Percentiles rank a stretch among this genome's conserved stretches.
These are phyloP conservation scores for Lactarius trivialis DNA, from an alignment of 768 basidiomycete species.

Conservation along the genomic window DNA sequence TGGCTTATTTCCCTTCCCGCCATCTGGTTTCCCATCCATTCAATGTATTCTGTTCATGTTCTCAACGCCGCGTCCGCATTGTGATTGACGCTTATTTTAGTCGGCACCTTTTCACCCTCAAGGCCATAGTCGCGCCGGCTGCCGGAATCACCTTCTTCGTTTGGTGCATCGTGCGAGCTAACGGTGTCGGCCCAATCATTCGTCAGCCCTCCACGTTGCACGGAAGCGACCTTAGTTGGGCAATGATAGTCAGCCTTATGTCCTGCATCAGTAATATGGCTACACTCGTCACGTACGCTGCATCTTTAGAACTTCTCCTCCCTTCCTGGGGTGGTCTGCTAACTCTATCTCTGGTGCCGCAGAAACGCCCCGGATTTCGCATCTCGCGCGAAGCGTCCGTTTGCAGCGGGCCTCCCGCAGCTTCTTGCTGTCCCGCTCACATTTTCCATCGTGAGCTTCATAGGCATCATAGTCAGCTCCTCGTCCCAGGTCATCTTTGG, in stretches of 20 bases:
- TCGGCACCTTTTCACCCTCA: constrained; percentile 74
- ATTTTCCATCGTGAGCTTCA: constrained; percentile 68
- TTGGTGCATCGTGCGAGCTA: constrained; percentile 72
- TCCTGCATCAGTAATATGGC: constrained; percentile 77
- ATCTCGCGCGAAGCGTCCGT: constrained; percentile 49
- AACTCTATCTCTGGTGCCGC: background rate
- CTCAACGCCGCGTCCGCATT: constrained; percentile 10
- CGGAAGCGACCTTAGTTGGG: constrained; percentile 68
- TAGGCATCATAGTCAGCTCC: constrained; percentile 78
- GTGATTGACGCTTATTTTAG: constrained; percentile 30
- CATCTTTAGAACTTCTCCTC: background rate
- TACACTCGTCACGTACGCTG: constrained; percentile 56
- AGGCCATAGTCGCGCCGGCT: constrained; percentile 64
- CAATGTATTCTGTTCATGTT: constrained; percentile 42
- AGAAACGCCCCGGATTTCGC: constrained; percentile 77
- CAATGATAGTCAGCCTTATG: constrained; percentile 66
- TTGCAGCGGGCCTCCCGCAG: constrained; percentile 59
- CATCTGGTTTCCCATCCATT: constrained; percentile 79
- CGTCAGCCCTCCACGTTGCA: constrained; percentile 54
- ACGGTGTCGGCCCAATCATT: constrained; percentile 72
- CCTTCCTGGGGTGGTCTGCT: constrained; percentile 9
- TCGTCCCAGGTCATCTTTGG: constrained; percentile 71
- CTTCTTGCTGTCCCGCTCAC: constrained; percentile 64
- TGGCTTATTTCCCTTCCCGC: constrained; percentile 75
- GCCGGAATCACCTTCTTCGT: constrained; percentile 69